Conservation (phyloP, 371 early-diverging fungal species). For the Apophysomyces elegans region DNA sequence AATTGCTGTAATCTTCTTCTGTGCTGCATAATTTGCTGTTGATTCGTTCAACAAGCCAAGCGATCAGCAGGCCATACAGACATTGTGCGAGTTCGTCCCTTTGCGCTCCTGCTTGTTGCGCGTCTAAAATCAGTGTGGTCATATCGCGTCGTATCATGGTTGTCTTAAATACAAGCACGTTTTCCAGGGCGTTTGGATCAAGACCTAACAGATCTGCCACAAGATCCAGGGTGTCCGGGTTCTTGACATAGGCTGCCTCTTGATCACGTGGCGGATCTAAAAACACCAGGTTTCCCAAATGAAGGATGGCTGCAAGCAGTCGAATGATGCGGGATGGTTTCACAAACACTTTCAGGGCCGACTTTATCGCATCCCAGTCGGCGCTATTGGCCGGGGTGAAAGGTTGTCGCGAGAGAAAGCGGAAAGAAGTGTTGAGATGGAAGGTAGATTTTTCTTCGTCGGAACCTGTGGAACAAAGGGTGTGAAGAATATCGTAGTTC, state of each 20-base stretch:
- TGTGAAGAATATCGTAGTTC: neutral
- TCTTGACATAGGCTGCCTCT: constrained; percentile 77
- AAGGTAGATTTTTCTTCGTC: constrained; percentile 3
- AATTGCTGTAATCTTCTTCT: constrained; percentile 65
- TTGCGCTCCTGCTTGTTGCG: constrained; percentile 73
- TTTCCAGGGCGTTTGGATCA: constrained; percentile 77
- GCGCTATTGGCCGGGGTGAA: constrained; percentile 45
- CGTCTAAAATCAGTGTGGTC: constrained; percentile 85
- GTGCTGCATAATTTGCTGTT: constrained; percentile 77
- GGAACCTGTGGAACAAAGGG: neutral
- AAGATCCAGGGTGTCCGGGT: constrained; percentile 76
- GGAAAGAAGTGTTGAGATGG: neutral
- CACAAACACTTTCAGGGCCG: constrained; percentile 80
- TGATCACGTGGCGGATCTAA: constrained; percentile 59
- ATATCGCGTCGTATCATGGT: constrained; percentile 79
- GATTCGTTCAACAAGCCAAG: constrained; percentile 89
- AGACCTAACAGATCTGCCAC: constrained; percentile 90
- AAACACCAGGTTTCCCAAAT: constrained; percentile 90
- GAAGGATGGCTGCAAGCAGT: constrained; percentile 86
- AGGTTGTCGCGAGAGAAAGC: constrained; percentile 24
- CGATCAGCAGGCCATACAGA: constrained; percentile 83
- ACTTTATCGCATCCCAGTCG: constrained; percentile 70
- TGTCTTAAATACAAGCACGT: constrained; percentile 87
- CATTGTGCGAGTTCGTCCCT: constrained; percentile 80
- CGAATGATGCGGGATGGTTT: constrained; percentile 84